Evolutionary conservation across 768 basidiomycete species (phyloP), one percentile per base, ranked within the genome.

Genomic region (Myochromella boudieri): DNA sequence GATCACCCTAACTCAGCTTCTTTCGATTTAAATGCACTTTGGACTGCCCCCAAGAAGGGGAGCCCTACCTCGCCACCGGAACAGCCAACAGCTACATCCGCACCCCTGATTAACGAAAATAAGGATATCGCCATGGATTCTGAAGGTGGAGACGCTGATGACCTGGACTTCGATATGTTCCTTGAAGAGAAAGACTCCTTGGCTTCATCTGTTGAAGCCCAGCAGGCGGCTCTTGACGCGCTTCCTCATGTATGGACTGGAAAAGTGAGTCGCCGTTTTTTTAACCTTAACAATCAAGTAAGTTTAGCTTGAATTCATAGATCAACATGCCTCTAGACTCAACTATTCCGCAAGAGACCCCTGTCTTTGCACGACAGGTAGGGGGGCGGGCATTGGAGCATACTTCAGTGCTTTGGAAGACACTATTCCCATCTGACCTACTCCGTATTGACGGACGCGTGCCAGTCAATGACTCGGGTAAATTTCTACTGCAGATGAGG

Each of bases 151-250:
- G 78, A 75, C 49, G 75, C 83, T 8, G 81, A 83, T 43, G 91
- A 91, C 64, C 79, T 82, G 51, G 91, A 91, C 62, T 91, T 94
- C 57, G 91, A 92, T 55, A 87, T 91, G 82, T 85, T 91, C 58
- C 66, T 94, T 29, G 79, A 82, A 47, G 81, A 87, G 48, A 79
- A 84, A 50, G 77, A 80, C 12, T 64, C 72, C 22, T 71, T 56
- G 12, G 64, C 57, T 3, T 55, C 64, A 29, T 57, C 54, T 29
- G 46, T 72, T 12, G 76, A 76, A 43, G 70, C 66, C 15, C 70
- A 74, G 36, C 74, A 78, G 49, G 72, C 69, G 15, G 63, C 63
- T 10, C 80, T 88, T 54, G 78, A 84, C 45, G 71, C 69, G n/a
- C 54, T 76, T 18, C 78, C 81, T 3, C 66, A 69, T 27, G 84